phyloP scores from a whole-genome alignment of 2,329 filamentous ascomycete species.

The Aspergillus nomiae region DNA sequence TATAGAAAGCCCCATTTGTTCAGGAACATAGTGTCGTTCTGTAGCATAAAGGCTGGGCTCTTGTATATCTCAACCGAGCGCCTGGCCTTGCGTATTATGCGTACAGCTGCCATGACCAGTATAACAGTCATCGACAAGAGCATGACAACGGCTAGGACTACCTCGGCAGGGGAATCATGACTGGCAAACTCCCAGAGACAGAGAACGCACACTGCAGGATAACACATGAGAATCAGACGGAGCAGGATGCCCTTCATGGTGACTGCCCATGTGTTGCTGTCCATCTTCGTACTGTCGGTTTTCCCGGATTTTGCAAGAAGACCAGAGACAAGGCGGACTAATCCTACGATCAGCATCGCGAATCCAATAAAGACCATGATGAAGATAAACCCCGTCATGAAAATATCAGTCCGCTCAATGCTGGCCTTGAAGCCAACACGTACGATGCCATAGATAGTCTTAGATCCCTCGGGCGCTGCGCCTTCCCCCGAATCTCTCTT shows the following conservation, averaged over 20 bases:
- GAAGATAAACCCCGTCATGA: slow-evolving; percentile 87
- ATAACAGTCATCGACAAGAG: slow-evolving; percentile 76
- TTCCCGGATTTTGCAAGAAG: slow-evolving; percentile 69
- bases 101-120: slow-evolving; percentile 82
- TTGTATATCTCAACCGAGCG: slow-evolving; percentile 87
- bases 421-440: slow-evolving; percentile 81
- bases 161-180: slow-evolving; percentile 78
- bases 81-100: slow-evolving; percentile 84
- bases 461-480: slow-evolving; percentile 20
- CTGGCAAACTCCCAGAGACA: slow-evolving; percentile 92
- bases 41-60: slow-evolving; percentile 94
- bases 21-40: slow-evolving; percentile 83
- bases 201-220: slow-evolving; percentile 84
- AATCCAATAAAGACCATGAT: slow-evolving; percentile 80
- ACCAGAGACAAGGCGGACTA: slow-evolving; percentile 80
- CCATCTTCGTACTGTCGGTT: slow-evolving; percentile 67
- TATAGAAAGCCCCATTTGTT: slow-evolving; percentile 99
- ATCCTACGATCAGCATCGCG: slow-evolving; percentile 69
- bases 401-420: slow-evolving; percentile 89
- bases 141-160: slow-evolving; percentile 86
- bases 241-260: slow-evolving; percentile 92
- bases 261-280: slow-evolving; percentile 91
- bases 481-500: slow-evolving; percentile 46
- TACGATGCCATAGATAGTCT: slow-evolving; percentile 76
- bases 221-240: slow-evolving; percentile 84